Evolutionary conservation across 345 rosid genomes (phyloP).

Genomic region (Eucalyptus marginata): DNA sequence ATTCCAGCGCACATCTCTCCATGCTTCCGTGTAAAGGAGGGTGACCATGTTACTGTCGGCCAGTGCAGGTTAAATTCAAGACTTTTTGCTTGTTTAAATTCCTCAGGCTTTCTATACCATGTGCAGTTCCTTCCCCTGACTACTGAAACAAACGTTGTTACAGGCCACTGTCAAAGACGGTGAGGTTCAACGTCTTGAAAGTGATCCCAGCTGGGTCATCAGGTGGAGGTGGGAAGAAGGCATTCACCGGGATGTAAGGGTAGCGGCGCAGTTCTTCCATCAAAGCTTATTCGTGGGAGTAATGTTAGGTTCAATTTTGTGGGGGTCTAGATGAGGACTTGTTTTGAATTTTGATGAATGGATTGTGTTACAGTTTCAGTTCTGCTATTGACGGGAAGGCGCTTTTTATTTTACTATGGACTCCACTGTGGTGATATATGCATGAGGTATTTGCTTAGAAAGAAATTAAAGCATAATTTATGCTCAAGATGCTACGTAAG

Average conservation of each 20-base stretch:
- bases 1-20: constrained; percentile 71
- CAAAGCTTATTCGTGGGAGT: background rate
- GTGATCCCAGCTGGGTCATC: constrained; percentile 89
- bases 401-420: background rate
- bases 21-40: constrained; percentile 76
- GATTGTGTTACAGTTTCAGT: background rate
- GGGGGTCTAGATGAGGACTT: background rate
- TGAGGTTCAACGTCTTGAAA: constrained; percentile 74
- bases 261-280: background rate
- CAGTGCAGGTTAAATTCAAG: constrained; percentile 53
- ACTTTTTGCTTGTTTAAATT: background rate
- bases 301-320: background rate
- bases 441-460: background rate
- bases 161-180: constrained; percentile 84
- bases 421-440: background rate
- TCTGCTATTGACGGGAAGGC: background rate
- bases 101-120: background rate
- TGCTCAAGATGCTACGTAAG: background rate
- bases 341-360: background rate
- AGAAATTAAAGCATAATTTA: background rate
- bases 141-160: background rate
- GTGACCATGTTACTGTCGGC: constrained; percentile 72
- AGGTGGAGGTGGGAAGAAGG: constrained; percentile 55
- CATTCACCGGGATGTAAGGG: constrained; percentile 33
- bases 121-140: background rate